Base-by-base conservation (phyloP, 108 stramenopile species). In the Stephanodiscus minutulus region DNA sequence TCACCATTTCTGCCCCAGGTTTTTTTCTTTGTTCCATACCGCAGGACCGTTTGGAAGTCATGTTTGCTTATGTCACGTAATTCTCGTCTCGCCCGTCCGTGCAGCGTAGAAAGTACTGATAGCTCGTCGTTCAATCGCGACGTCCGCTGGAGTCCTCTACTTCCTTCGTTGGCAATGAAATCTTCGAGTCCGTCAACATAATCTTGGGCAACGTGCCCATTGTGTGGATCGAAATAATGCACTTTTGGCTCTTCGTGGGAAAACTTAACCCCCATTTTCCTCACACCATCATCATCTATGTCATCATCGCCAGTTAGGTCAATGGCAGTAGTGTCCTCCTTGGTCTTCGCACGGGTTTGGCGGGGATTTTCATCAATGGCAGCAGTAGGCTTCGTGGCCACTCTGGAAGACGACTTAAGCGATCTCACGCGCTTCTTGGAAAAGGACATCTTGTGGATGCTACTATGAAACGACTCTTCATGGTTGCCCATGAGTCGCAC, bases 251-350 rank as follows among this genome's bases (percentile, higher is more conserved):
- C 68, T 11, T 47, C 57, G 1, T 43, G 1, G 7, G 68, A 43
- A 58, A 69, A 69, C 11, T 35, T 25, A 15, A 69, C 68, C 43
- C 27, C 39, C n/a, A 12, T 59, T 6, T 13, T 27, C 59, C 37
- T 55, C 22, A 25, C 36, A 68, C 6, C 48, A 87, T 76, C 65
- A 89, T 90, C 83, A 90, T 87, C 85, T 83, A 86, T 70, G 79
- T 85, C 44, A 79, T 90, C 76, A 61, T 87, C 73, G 74, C 89
- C 77, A 56, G 43, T 44, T 0, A 44, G 43, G 43, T 44, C 43
- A 44, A 44, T 44, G 12, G 43, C 43, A 44, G 43, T 17, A 15
- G 11, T 15, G 3, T 15, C 43, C 43, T 15, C 43, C 13, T 44
- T 44, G 43, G 43, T 15, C 43, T 44, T 44, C 13, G 43, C 43